Conservation (phyloP, 495 filamentous ascomycete species). For the Bryoglossum gracile region DNA sequence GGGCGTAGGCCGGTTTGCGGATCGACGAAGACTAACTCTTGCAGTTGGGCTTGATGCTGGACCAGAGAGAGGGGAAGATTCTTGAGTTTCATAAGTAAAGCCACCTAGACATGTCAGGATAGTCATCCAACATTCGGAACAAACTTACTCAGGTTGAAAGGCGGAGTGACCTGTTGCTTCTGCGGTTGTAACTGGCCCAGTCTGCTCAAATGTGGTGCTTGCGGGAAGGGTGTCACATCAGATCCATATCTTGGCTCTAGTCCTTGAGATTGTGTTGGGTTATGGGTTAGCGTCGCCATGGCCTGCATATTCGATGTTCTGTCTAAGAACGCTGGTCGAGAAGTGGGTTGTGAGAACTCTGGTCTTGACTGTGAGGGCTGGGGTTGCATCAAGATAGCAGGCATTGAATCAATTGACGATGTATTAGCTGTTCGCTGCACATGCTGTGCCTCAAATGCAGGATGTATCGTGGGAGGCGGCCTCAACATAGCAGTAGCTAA, state of each 20-base stretch:
- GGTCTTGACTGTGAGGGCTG: no score
- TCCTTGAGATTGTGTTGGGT: no score
- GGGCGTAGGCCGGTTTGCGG: conserved; percentile 7
- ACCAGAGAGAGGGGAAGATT: conserved; percentile 29
- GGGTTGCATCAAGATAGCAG: no score
- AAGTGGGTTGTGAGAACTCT: no score
- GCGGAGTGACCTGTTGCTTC: conserved; percentile 26
- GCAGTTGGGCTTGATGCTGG: conserved; percentile 35
- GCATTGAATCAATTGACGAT: no score
- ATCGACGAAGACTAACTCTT: conserved; percentile 28
- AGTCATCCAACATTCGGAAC: background rate
- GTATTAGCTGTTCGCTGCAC: no score
- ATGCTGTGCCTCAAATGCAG: no score
- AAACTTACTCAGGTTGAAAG: conserved; percentile 30
- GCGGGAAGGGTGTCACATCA: no score
- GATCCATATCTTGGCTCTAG: no score
- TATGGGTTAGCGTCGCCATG: no score
- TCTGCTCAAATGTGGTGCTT: conserved; percentile 11
- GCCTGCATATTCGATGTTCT: no score
- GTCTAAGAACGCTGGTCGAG: no score
- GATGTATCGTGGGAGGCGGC: conserved; percentile 7
- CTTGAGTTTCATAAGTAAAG: conserved; percentile 13
- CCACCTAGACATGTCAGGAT: conserved; percentile 18
- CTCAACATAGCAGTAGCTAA: conserved; percentile 16
- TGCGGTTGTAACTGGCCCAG: conserved; percentile 23